Evolutionary conservation across 2,329 filamentous ascomycete species (phyloP), one percentile per base, ranked within the genome.

Genomic region (Chrysoporthe puriensis): DNA sequence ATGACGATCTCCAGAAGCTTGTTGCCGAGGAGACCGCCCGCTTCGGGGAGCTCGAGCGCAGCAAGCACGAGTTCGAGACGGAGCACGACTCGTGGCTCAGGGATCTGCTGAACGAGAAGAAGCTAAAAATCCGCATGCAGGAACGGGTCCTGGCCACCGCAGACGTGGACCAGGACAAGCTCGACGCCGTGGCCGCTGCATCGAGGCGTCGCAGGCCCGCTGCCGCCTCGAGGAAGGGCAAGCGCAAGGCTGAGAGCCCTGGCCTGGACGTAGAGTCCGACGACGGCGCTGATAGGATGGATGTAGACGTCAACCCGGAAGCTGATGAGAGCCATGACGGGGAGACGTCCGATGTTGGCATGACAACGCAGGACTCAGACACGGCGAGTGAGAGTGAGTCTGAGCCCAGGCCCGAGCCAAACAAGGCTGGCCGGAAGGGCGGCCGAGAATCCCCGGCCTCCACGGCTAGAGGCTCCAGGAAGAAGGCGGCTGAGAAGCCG

Each of bases 101-200:
- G 65, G 82, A 86, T 66, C 80, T 95, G 2, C 80, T 94, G 1
- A 94, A 94, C 72, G 87, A 91, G 76, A 95, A 95, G 80, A 94
- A 94, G 77, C 81, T 90, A 63, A 94, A 92, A 78, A 94, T 94
- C 62, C 81, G 91, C 56, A 86, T 93, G 73, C 91, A 93, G 77
- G 88, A 91, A 73, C 84, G 86, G 50, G 78, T 91, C 26, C 78
- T 93, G 34, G 77, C 80, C 3, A 72, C 79, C 2, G 82, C 81
- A 3, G 82, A 84, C 64, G 57, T 69, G 6, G 66, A 64, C 21
- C 63, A 61, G 56, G 57, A 52, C 34, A 66, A 66, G 57, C 63
- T 68, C 13, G 62, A 40, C 18, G 62, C 56, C 18, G 34, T 52
- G 3, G 40, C 21, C n/a, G 43, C 58, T 40, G 62, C 60, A 36